A percentile compares a stretch with the other conserved stretches of the same genome.
phyloP scores from a whole-genome alignment of 2,329 filamentous ascomycete species.

The Trichoderma sp. region DNA sequence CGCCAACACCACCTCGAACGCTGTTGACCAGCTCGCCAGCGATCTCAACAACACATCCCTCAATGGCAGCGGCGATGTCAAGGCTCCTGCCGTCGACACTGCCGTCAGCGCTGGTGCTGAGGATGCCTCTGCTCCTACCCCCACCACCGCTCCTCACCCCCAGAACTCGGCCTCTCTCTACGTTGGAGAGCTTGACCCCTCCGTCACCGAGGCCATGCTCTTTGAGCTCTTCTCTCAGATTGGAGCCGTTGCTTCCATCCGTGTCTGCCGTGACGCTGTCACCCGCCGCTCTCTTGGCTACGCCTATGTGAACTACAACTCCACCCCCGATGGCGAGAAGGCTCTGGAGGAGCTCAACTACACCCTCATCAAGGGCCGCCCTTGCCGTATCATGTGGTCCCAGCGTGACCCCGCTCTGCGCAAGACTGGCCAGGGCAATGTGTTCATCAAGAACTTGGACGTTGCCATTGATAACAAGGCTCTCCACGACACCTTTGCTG shows the following conservation, averaged over 20 bases:
- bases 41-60: constrained; percentile 72
- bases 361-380: constrained; percentile 96
- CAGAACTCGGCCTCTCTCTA: constrained; percentile 97
- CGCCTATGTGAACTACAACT: constrained; percentile 99
- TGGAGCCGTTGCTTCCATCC: constrained; percentile 96
- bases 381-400: constrained; percentile 99
- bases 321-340: constrained; percentile 92
- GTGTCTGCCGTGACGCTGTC: constrained; percentile 98
- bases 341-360: constrained; percentile 99
- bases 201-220: constrained; percentile 99
- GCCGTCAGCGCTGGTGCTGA: constrained; percentile 56
- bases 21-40: constrained; percentile 77
- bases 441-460: constrained; percentile 99
- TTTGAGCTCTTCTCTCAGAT: constrained; percentile 99
- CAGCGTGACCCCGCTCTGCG: constrained; percentile 98
- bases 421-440: constrained; percentile 98
- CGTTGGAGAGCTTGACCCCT: constrained; percentile 95
- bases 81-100: constrained; percentile 71
- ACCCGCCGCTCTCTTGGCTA: constrained; percentile 98
- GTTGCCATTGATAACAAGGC: constrained; percentile 99
- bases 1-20: constrained; percentile 55
- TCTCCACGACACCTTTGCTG: constrained; percentile 97
- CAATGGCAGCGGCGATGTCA: constrained; percentile 65
- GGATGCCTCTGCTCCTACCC: constrained; percentile 66
- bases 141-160: constrained; percentile 72